Evolutionary conservation across 1,139 yeast species (phyloP), one percentile per base, ranked within the genome.

Genomic region (Hyphopichia fennica): DNA sequence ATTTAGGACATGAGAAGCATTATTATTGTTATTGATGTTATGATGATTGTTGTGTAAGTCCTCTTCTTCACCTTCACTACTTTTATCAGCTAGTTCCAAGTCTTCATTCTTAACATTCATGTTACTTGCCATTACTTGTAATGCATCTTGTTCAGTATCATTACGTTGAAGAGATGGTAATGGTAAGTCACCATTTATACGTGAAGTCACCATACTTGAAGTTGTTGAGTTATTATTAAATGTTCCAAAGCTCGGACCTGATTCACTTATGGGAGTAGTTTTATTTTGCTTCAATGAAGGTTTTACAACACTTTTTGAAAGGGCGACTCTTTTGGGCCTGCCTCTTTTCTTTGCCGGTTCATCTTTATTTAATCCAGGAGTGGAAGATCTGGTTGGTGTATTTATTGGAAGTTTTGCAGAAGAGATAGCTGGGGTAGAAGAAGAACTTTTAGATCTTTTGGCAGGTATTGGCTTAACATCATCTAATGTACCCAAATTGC

Each of bases 311-410:
- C 54, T 51, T 19, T 58, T 51, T 8, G 37, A 25, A 18, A 69
- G 49, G 8, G 64, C 53, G 6, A 62, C 64, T 45, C 81, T 56
- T 54, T 67, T 73, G 3, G 82, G 80, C 40, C 81, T 56, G 9
- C 80, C 81, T 46, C 81, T 57, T 48, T 72, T 75, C 44, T 61
- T 65, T 6, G 75, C 71, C 8, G 69, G 69, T 38, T 63, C 70
- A 28, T 28, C 34, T 15, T 16, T 20, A 11, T n/a, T 42, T 53
- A n/a, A n/a, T n/a, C 47, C 9, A 49, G 51, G 13, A 43, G 42
- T 41, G 13, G 33, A 32, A 22, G 37, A 17, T n/a, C 16, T 18
- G 19, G 19, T n/a, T n/a, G 35, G 39, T 18, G 25, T 18, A 25
- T 16, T 31, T 31, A 18, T 17, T 37, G 41, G 3, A 31, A 13